These are phyloP conservation scores for Miscanthus sacchariflorus DNA, from an alignment of 202 grass and related monocot species.

Conservation along the genomic window DNA sequence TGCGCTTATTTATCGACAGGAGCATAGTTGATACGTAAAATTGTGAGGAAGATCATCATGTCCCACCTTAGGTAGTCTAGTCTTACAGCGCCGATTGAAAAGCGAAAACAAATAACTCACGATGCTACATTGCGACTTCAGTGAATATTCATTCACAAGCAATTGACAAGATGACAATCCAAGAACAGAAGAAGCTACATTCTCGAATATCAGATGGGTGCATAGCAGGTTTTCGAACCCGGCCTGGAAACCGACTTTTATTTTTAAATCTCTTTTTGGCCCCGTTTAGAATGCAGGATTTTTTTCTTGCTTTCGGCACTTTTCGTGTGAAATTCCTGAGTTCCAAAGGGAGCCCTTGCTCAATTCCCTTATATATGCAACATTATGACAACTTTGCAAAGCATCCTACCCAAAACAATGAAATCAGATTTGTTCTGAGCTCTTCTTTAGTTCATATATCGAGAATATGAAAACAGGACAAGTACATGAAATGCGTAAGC, in stretches of 20 bases:
- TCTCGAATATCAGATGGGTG: background rate
- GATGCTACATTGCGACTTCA: background rate
- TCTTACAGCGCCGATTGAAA: too few species aligned
- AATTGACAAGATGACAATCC: background rate
- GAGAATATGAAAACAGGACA: background rate
- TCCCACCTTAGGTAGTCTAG: too few species aligned
- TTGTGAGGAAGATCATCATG: background rate
- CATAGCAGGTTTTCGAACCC: background rate
- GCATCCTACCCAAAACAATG: background rate
- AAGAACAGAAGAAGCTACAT: background rate
- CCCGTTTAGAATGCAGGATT: too few species aligned
- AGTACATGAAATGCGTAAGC: background rate
- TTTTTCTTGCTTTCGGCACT: background rate
- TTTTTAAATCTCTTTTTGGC: too few species aligned
- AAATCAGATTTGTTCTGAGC: background rate
- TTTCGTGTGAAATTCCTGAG: background rate
- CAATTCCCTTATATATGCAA: background rate
- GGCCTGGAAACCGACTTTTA: too few species aligned
- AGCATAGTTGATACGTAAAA: background rate
- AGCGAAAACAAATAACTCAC: too few species aligned
- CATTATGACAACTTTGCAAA: background rate
- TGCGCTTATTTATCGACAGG: background rate
- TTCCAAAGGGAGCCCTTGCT: background rate
- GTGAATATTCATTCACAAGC: background rate
- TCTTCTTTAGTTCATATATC: background rate